Evolutionary conservation across 805 yeast species (phyloP).

Genomic region (Candida succiphila): DNA sequence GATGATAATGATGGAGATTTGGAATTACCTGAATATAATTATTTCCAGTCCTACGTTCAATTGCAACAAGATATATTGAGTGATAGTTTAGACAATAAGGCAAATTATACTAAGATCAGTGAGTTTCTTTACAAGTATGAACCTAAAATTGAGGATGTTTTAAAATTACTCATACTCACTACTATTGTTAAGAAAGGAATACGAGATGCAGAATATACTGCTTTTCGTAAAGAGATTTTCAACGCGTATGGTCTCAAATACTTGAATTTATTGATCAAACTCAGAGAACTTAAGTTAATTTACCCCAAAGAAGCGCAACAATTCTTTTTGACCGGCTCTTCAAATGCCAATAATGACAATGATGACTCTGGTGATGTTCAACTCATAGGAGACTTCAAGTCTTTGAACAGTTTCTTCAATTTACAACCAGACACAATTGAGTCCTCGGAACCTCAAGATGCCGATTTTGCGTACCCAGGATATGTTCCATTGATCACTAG

Average conservation of each 20-base stretch:
- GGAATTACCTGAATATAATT: slow-evolving; percentile 11
- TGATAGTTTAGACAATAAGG: slow-evolving; percentile 33
- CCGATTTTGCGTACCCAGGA: slow-evolving; percentile 66
- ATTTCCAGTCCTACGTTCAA: slow-evolving; percentile 38
- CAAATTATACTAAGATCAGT: slow-evolving; percentile 27
- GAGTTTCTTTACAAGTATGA: slow-evolving; percentile 40
- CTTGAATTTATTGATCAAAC: slow-evolving; percentile 33
- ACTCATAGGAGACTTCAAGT: slow-evolving; percentile 23
- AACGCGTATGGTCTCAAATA: slow-evolving; percentile 57
- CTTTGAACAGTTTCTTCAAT: slow-evolving; percentile 31
- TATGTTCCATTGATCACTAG: slow-evolving; percentile 70
- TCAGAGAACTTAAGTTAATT: slow-evolving; percentile 39
- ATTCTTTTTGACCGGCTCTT: slow-evolving; percentile 10
- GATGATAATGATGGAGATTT: slow-evolving; percentile 8
- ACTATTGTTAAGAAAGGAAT: slow-evolving; percentile 62
- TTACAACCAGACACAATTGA: slow-evolving; percentile 35
- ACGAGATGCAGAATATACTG: slow-evolving; percentile 49
- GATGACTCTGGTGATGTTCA: slow-evolving; percentile 8
- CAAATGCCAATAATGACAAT: slow-evolving; percentile 3
- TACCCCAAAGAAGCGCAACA: slow-evolving; percentile 21
- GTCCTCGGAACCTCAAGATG: slow-evolving; percentile 31
- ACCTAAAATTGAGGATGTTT: slow-evolving; percentile 29
- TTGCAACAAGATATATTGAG: slow-evolving; percentile 65
- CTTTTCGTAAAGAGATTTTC: slow-evolving; percentile 42
- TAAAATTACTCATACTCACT: slow-evolving; percentile 48